Percentiles rank a stretch among this genome's conserved stretches.
Evolutionary conservation across 495 filamentous ascomycete genomes (phyloP).

Genomic region (Aspergillus ellipticus): DNA sequence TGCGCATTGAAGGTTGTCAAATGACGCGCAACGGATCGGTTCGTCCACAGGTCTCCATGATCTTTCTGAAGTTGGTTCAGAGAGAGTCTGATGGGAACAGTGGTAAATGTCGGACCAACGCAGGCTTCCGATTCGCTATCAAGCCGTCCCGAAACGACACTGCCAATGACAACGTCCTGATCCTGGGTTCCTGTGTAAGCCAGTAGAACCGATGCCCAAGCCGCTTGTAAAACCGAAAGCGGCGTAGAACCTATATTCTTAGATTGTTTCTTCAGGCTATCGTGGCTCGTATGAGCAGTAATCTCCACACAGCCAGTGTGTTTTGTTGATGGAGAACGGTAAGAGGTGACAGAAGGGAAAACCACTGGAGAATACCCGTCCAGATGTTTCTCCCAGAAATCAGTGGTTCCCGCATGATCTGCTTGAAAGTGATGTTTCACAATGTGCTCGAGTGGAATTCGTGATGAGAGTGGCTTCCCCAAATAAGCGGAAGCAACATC

Average conservation of each 20-base stretch:
- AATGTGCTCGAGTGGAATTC: conserved; percentile 26
- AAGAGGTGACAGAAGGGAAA: conserved; percentile 21
- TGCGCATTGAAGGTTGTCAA: conserved; percentile 18
- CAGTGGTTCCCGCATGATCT: conserved; percentile 38
- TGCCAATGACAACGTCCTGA: conserved; percentile 42
- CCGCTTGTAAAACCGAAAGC: conserved; percentile 66
- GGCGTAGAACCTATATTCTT: conserved; percentile 54
- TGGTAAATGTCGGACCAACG: conserved; percentile 76
- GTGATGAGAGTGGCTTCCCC: conserved; percentile 24
- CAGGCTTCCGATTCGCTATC: conserved; percentile 55
- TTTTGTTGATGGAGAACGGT: conserved; percentile 11
- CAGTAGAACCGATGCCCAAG: conserved; percentile 59
- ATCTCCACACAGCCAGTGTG: conserved; percentile 18
- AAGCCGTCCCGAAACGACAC: conserved; percentile 67
- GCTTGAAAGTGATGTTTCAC: conserved; percentile 34
- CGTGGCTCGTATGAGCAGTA: conserved; percentile 13
- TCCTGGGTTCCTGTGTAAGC: conserved; percentile 35
- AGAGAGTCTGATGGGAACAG: conserved; percentile 54
- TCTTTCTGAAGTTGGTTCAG: conserved; percentile 9
- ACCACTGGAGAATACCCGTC: conserved; percentile 21
- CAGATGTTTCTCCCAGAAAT: conserved; percentile 61
- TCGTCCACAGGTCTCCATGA: conserved; percentile 7
- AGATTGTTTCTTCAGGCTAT: conserved; percentile 16
- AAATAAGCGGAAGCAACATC: conserved; percentile 46
- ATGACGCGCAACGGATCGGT: conserved; percentile 17